A percentile compares a stretch with the other conserved stretches of the same genome.
Conservation (phyloP, 2,329 filamentous ascomycete genomes). For the Fusarium brachygibbosum region DNA sequence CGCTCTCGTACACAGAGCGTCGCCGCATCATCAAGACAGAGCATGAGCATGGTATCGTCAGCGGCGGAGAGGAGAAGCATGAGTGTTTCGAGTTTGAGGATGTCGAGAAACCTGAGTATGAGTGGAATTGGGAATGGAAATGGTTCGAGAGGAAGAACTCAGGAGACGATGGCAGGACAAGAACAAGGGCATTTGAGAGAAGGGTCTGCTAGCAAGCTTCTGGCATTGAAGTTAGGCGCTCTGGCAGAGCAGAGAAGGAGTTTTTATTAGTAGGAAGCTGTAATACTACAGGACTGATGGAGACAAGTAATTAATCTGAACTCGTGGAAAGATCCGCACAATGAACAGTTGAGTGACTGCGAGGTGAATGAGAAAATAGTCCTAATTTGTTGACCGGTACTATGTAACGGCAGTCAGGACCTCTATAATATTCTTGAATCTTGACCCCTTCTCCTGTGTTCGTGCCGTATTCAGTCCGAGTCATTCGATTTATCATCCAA, state of each 20-base stretch:
- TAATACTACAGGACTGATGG: not conserved
- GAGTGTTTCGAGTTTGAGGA: constrained; percentile 9
- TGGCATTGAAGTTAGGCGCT: constrained; percentile 41
- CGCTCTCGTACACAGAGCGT: constrained; percentile 3
- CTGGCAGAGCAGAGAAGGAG: constrained; percentile 18
- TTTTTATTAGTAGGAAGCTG: not conserved
- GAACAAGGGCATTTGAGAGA: constrained; percentile 1
- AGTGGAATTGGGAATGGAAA: not conserved
- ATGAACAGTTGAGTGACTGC: too few relatives aligned
- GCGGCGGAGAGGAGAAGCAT: constrained; percentile 18
- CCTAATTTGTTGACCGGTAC: too few relatives aligned
- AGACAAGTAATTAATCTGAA: too few relatives aligned
- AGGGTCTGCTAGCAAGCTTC: constrained; percentile 24
- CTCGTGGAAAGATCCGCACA: too few relatives aligned
- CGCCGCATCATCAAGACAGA: constrained; percentile 10
- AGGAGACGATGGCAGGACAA: not conserved
- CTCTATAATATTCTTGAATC: too few relatives aligned
- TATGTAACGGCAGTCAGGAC: too few relatives aligned
- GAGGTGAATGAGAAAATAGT: too few relatives aligned
- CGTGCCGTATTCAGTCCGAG: too few relatives aligned
- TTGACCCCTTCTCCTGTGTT: too few relatives aligned
- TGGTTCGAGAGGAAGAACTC: not conserved
- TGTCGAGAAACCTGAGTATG: constrained; percentile 5
- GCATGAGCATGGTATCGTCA: not conserved
- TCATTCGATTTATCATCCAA: too few relatives aligned